Conservation (phyloP, 805 yeast genomes). For the Saccharomycopsis malanga region DNA sequence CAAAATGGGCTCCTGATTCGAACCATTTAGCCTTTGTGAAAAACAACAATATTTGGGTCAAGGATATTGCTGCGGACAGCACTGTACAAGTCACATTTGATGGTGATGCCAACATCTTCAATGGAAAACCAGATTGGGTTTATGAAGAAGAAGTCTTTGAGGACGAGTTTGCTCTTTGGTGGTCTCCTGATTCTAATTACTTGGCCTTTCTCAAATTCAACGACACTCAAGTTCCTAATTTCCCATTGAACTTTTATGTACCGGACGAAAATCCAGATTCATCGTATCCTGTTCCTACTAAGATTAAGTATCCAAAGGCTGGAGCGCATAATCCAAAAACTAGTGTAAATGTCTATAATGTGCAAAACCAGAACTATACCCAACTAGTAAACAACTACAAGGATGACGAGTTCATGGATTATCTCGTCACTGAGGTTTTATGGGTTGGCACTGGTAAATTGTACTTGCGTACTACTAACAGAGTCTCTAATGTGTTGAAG, state of each 20-base stretch:
- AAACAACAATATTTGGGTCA: slow-evolving; percentile 48
- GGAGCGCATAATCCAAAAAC: slow-evolving; percentile 57
- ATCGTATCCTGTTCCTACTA: slow-evolving; percentile 40
- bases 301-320: slow-evolving; percentile 65
- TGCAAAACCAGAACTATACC: slow-evolving; percentile 30
- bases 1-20: slow-evolving; percentile 58
- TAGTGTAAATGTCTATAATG: slow-evolving; percentile 37
- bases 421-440: slow-evolving; percentile 57
- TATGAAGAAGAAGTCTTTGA: slow-evolving; percentile 85
- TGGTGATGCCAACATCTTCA: slow-evolving; percentile 65
- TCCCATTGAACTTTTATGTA: slow-evolving; percentile 33
- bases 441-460: slow-evolving; percentile 58
- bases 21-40: slow-evolving; percentile 48
- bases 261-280: slow-evolving; percentile 30
- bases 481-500: slow-evolving; percentile 60
- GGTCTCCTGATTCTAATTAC: slow-evolving; percentile 67
- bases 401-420: slow-evolving; percentile 31
- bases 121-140: slow-evolving; percentile 93
- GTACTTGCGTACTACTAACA: slow-evolving; percentile 51
- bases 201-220: slow-evolving; percentile 50
- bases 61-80: slow-evolving; percentile 30
- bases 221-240: slow-evolving; percentile 51
- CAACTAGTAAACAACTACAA: slow-evolving; percentile 38
- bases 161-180: slow-evolving; percentile 70
- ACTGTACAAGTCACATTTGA: slow-evolving; percentile 53